Percentiles rank a stretch among this genome's conserved stretches.
Conservation (phyloP, 495 filamentous ascomycete species). For the Podospora didyma region DNA sequence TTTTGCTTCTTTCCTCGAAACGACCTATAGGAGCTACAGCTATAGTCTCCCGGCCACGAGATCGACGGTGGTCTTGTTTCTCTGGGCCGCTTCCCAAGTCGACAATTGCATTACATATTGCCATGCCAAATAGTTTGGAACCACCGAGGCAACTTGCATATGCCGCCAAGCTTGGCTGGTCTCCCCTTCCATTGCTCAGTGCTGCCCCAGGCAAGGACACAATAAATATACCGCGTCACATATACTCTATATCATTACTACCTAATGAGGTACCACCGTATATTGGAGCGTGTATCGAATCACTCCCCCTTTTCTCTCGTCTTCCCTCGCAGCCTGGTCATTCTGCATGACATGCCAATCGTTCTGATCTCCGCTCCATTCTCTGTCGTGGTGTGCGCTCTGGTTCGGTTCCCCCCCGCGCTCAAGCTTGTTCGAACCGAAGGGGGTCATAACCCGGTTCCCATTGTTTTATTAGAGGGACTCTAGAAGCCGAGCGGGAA, state of each 20-base stretch:
- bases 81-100: too few species aligned
- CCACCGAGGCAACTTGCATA: too few species aligned
- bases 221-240: not conserved
- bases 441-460: not conserved
- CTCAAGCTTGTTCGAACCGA: not conserved
- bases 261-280: too few species aligned
- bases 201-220: not conserved
- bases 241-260: not conserved
- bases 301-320: not conserved
- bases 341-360: not conserved
- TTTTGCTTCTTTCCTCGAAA: not conserved
- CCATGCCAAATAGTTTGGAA: too few species aligned
- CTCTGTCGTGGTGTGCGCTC: not conserved
- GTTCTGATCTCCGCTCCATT: not conserved
- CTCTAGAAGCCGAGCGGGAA: too few species aligned
- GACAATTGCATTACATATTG: too few species aligned
- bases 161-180: not conserved
- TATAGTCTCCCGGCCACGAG: too few species aligned
- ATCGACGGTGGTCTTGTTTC: too few species aligned
- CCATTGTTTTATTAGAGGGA: not conserved
- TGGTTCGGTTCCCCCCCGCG: not conserved
- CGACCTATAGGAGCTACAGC: too few species aligned
- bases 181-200: not conserved
- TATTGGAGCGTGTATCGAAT: too few species aligned
- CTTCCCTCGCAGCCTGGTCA: not conserved